Evolutionary conservation across 768 basidiomycete species (phyloP), one percentile per base, ranked within the genome.

Genomic region (Lentinula lateritia): DNA sequence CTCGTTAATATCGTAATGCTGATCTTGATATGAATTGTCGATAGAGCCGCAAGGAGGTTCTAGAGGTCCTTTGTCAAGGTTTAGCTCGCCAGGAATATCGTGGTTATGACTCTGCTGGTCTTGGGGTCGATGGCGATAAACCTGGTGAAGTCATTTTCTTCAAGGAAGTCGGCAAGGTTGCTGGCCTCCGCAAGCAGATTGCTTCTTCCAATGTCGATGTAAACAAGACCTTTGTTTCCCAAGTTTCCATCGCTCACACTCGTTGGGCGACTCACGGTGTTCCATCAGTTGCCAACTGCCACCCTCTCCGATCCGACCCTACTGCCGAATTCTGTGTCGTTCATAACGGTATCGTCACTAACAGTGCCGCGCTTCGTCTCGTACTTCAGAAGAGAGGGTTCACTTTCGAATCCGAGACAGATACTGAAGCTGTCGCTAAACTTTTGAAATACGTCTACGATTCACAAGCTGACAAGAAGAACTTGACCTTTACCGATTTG

Each of bases 341-440:
- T 32, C 97, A 99, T 83, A 98, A 99, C 68, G 97, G 97, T 70
- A 98, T 98, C 71, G 95, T 98, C 70, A 99, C 96, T 75, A 98
- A 97, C 80, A 87, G 83, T 67, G 79, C 78, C 12, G 95, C 95
- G 66, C 88, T 99, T 68, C 84, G 90, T 63, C 86, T 90, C 66
- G 94, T 99, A 58, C 84, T 99, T 61, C 91, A 95, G 75, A 98
- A 98, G 77, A 86, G 95, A 60, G 97, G 97, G 13, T 98, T 90
- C 83, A 84, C 82, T 65, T 98, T 98, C 71, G 86, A 90, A 74
- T 89, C 90, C 58, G 97, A 99, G 66, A 99, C 97, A 32, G 97
- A 99, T 73, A 97, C 97, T 3, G 97, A 99, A 76, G 93, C 93
- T 43, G 97, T 95, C 61, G 95, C 95, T 50, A 95, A 96, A 68